Evolutionary conservation across 1,284 basidiomycete species (phyloP).

Genomic region (Xerocomus nothofagi): DNA sequence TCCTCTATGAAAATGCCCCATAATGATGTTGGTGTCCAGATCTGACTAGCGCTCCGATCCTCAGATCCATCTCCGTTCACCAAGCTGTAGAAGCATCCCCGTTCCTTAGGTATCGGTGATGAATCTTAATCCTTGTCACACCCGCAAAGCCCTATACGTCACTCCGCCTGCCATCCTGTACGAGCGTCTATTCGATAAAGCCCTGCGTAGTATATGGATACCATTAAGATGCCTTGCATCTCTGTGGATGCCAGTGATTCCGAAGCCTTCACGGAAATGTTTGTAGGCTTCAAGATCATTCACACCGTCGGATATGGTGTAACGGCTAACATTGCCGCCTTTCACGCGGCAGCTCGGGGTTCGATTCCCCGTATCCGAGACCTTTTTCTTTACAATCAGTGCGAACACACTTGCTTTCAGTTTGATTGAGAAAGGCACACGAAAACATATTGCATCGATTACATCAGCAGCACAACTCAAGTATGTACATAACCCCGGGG

Average conservation of each 20-base stretch:
- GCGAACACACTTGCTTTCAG: constrained; percentile 42
- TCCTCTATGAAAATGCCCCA: not conserved
- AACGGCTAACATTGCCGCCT: constrained; percentile 74
- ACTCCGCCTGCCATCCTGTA: constrained; percentile 29
- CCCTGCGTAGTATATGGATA: not conserved
- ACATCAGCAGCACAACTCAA: too few relatives aligned
- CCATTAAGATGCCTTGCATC: too few relatives aligned
- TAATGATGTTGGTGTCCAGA: not conserved
- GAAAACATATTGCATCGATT: too few relatives aligned
- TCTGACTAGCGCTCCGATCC: not conserved
- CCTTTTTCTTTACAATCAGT: constrained; percentile 40
- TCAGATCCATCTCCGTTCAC: constrained; percentile 17
- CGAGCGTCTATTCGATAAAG: constrained; percentile 14
- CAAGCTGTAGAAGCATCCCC: constrained; percentile 29
- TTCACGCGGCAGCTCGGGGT: constrained; percentile 62
- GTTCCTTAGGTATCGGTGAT: not conserved
- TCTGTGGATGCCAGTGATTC: too few relatives aligned
- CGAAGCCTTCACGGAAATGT: too few relatives aligned
- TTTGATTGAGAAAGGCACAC: not conserved
- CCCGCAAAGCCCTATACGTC: not conserved
- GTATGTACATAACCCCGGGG: too few relatives aligned
- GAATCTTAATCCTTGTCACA: not conserved
- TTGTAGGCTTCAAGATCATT: too few relatives aligned
- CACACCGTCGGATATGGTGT: constrained; percentile 58
- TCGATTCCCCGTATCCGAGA: constrained; percentile 57